phyloP scores from a whole-genome alignment of 495 filamentous ascomycete species.

The Bacidia gigantensis region DNA sequence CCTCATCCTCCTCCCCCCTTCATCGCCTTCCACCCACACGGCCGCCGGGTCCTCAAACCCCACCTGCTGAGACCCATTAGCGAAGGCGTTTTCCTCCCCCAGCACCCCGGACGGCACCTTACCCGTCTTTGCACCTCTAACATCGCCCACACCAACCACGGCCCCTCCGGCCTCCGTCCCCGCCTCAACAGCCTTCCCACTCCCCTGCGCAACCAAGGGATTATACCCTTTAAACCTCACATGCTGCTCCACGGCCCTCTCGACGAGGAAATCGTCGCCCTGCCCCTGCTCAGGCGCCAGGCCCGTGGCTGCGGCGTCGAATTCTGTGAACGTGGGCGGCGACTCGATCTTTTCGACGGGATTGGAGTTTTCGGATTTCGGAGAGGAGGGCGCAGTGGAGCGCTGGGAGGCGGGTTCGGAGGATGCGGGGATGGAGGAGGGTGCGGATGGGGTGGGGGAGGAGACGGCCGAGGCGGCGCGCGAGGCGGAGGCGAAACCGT shows the following conservation, averaged over 20 bases:
- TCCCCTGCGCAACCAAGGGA: background rate
- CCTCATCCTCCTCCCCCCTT: background rate
- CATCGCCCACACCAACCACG: too few relatives aligned
- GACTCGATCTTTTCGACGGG: background rate
- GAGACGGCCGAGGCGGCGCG: background rate
- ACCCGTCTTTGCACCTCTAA: too few relatives aligned
- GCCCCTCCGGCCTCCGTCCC: background rate
- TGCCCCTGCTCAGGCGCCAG: background rate
- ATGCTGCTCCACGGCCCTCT: background rate
- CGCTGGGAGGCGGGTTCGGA: background rate
- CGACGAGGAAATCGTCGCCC: background rate
- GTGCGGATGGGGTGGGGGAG: background rate
- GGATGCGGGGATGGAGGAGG: background rate
- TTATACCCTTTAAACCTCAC: background rate
- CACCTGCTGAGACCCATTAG: background rate
- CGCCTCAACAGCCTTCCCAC: background rate
- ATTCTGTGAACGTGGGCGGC: too few relatives aligned
- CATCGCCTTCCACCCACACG: background rate
- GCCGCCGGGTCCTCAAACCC: constrained; percentile 1
- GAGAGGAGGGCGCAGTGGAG: background rate
- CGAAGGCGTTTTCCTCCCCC: too few relatives aligned
- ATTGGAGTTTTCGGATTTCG: background rate
- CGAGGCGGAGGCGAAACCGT: background rate
- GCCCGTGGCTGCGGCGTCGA: background rate
- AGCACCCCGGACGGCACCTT: too few relatives aligned